These are phyloP conservation scores for Venturia carpophila DNA, from an alignment of 2,329 filamentous ascomycete genomes.

Conservation along the genomic window DNA sequence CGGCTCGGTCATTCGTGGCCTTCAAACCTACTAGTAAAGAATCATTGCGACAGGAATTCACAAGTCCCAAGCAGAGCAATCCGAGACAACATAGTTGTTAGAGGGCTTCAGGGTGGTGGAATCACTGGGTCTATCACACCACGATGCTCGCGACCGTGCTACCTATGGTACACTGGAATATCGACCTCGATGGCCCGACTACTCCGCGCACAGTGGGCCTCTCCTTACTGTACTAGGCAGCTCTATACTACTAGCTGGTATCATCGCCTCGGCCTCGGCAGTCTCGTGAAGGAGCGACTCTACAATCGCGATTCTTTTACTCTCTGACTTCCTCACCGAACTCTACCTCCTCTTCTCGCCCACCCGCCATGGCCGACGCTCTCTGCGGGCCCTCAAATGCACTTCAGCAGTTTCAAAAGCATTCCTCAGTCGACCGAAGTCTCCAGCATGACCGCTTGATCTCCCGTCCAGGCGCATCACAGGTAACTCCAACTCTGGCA, in stretches of 20 bases:
- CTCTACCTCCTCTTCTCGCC: background rate
- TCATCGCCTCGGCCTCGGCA: background rate
- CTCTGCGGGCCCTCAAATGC: constrained; percentile 70
- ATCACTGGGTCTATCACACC: no score
- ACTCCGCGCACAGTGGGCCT: background rate
- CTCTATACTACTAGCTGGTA: background rate
- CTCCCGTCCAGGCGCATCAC: constrained; percentile 45
- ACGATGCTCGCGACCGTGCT: no score
- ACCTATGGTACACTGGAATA: no score
- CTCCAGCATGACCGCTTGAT: constrained; percentile 64
- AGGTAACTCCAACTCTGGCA: constrained; percentile 37
- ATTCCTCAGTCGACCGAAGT: constrained; percentile 59
- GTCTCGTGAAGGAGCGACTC: background rate
- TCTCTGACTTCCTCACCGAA: background rate
- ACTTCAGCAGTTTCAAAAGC: constrained; percentile 64
- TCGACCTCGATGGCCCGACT: no score
- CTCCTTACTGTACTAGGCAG: background rate
- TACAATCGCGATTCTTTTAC: background rate
- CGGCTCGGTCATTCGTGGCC: no score
- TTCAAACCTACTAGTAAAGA: no score
- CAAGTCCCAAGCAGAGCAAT: no score
- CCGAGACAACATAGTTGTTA: no score
- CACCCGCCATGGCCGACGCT: constrained; percentile 52
- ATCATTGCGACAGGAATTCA: no score
- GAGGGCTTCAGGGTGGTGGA: no score